Conservation (phyloP, 768 basidiomycete species). For the Fibroporia radiculosa region DNA sequence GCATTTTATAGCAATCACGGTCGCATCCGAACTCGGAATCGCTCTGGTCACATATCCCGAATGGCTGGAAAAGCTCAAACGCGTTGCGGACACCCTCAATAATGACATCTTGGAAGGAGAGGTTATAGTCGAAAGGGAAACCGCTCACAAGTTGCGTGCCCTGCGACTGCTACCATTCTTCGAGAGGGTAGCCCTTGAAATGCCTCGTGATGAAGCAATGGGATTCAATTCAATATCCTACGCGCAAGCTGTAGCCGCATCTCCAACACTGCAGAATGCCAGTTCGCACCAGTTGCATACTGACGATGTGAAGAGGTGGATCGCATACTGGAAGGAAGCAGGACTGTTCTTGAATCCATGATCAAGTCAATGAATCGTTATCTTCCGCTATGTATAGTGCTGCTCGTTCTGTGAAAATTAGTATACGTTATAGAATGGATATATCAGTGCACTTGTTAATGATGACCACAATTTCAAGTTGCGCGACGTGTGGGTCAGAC, state of each 20-base stretch:
- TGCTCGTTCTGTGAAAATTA: too few species aligned
- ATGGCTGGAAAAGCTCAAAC: conserved; percentile 16
- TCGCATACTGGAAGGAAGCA: background rate
- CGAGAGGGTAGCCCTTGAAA: background rate
- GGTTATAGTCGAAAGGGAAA: conserved; percentile 8
- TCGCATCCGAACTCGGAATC: conserved; percentile 12
- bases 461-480: too few species aligned
- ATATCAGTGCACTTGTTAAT: too few species aligned
- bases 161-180: conserved; percentile 21
- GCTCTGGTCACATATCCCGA: conserved; percentile 18
- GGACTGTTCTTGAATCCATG: background rate
- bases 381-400: too few species aligned
- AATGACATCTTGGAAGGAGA: conserved; percentile 4
- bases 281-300: background rate
- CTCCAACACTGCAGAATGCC: background rate
- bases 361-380: too few species aligned
- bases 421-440: too few species aligned
- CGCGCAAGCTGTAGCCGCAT: background rate
- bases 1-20: conserved; percentile 11
- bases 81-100: background rate
- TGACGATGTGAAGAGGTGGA: background rate
- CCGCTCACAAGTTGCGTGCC: conserved; percentile 17
- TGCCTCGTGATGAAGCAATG: background rate
- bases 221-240: background rate
- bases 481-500: too few species aligned